Conservation (phyloP, 129 eudicot genomes). For the Flaveria brownii region DNA sequence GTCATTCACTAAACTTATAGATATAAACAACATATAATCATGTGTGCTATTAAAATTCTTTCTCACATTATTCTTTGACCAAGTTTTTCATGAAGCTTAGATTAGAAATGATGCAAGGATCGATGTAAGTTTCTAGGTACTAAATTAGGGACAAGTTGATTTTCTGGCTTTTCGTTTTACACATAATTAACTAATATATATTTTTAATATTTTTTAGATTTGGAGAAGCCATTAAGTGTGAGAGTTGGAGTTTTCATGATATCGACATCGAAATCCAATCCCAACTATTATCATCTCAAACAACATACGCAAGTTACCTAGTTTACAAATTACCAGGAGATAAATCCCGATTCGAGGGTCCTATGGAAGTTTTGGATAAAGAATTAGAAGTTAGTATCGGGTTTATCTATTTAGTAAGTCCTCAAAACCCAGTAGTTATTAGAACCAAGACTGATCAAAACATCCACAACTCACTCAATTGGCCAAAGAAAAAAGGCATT, state of each 20-base stretch:
- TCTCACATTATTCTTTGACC: neutral
- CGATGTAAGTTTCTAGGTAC: neutral
- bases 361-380: neutral
- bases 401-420: slow-evolving; percentile 3
- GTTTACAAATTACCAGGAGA: slow-evolving; percentile 6
- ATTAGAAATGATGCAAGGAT: neutral
- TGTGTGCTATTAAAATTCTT: neutral
- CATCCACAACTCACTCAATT: slow-evolving; percentile 26
- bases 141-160: neutral
- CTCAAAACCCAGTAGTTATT: neutral
- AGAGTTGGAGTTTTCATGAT: neutral
- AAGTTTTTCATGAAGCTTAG: neutral
- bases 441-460: neutral
- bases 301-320: slow-evolving; percentile 21
- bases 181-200: neutral
- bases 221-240: neutral
- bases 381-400: neutral
- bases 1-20: neutral
- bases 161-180: neutral
- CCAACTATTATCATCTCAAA: neutral
- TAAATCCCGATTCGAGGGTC: neutral
- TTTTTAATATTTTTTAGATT: slow-evolving; percentile 9
- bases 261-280: neutral
- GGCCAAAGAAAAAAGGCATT: slow-evolving; percentile 10
- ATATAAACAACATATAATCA: neutral